phyloP scores from a whole-genome alignment of 2,329 filamentous ascomycete genomes.

The Pseudopithomyces chartarum region DNA sequence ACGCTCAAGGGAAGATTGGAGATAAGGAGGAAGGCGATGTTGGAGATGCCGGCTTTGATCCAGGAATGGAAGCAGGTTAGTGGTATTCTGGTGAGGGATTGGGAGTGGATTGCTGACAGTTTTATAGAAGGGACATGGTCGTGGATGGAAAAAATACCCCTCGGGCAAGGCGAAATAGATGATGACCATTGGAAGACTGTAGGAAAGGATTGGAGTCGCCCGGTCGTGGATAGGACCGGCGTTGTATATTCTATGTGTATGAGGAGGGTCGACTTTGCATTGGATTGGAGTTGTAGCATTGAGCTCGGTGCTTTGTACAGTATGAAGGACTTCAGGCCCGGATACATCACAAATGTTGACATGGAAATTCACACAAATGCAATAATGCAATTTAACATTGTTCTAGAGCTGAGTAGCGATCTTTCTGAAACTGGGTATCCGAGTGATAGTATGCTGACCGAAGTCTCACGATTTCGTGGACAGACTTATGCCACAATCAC shows the following conservation, averaged over 20 bases:
- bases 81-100: slow-evolving; percentile 10
- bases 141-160: slow-evolving; percentile 77
- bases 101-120: slow-evolving; percentile 40
- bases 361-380: neutral
- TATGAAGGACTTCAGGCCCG: neutral
- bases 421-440: slow-evolving; percentile 11
- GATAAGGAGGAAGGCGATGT: slow-evolving; percentile 86
- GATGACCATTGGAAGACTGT: neutral
- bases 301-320: slow-evolving; percentile 1
- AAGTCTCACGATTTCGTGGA: neutral
- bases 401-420: slow-evolving; percentile 3
- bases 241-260: slow-evolving; percentile 26
- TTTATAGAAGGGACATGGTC: slow-evolving; percentile 68
- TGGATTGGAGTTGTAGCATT: slow-evolving; percentile 3
- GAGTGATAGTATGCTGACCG: slow-evolving; percentile 9
- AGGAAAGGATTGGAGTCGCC: neutral
- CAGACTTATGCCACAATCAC: neutral
- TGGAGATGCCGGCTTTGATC: slow-evolving; percentile 92
- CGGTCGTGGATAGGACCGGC: neutral
- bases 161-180: slow-evolving; percentile 43
- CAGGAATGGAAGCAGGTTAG: slow-evolving; percentile 89
- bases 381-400: neutral
- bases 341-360: neutral
- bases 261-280: slow-evolving; percentile 10
- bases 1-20: slow-evolving; percentile 83